Evolutionary conservation across 495 filamentous ascomycete genomes (phyloP), one percentile per base, ranked within the genome.

Genomic region (Penicillium mononematosum): DNA sequence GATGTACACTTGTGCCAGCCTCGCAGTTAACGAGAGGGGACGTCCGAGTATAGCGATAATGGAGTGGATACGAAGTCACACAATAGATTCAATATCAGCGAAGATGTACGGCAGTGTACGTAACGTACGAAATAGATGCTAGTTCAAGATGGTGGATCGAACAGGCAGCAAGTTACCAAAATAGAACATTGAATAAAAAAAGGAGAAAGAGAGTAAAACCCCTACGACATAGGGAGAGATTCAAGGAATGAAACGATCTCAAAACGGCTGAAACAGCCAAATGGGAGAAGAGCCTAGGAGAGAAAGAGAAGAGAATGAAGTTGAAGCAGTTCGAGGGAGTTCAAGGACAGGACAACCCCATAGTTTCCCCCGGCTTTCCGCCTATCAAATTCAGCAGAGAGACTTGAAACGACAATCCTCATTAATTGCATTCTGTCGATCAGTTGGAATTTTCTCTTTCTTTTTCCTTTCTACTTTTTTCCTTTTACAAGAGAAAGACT

Each of bases 341-440:
- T 4, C 24, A 3, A 25, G 24, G 3, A 34, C 31, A 39, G 3
- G 4, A 25, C 24, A 22, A 22, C 49, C 49, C 59, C 55, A 52
- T 41, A 34, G 12, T 8, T 39, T 12, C 22, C 47, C 22, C 42
- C 34, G 5, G 47, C 5, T 39, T 39, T 56, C 58, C 48, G 57
- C 65, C 62, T 63, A 68, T 68, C 65, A 68, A 55, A 66, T 59
- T 61, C 58, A 48, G 46, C 41, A 14, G 19, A 49, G 32, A 47
- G 45, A 44, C 50, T 17, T 24, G 25, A 45, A 60, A 60, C 59
- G 63, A 60, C 59, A 59, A 65, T 66, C 66, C 25, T 68, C 58
- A 63, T 69, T 59, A 61, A 58, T 48, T 45, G 39, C 48, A 34
- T 41, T 68, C 60, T 66, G 65, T 54, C 63, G 65, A 68, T 66